Percentiles rank a stretch among this genome's conserved stretches.
Conservation (phyloP, 495 filamentous ascomycete species). For the Penicillium cataractarum region DNA sequence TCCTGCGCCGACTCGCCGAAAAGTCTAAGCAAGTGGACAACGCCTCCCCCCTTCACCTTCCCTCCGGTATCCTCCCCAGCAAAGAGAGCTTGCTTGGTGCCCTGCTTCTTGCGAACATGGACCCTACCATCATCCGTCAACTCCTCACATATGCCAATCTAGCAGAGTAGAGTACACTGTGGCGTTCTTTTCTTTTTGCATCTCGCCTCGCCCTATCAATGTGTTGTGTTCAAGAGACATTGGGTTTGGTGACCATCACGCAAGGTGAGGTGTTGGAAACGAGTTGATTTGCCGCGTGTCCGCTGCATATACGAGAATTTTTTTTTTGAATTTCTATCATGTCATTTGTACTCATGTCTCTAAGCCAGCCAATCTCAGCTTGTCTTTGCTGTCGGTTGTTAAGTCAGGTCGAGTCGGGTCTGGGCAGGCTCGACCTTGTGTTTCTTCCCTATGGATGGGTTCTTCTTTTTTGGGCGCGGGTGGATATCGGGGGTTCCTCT, state of each 20-base stretch:
- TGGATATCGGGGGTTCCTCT: constrained; percentile 27
- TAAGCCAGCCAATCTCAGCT: constrained; percentile 14
- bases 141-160: constrained; percentile 72
- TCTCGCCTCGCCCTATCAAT: not conserved
- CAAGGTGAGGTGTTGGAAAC: constrained; percentile 2
- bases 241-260: not conserved
- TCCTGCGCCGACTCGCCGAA: constrained; percentile 70
- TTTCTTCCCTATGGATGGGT: constrained; percentile 8
- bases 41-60: constrained; percentile 49
- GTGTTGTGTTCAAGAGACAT: not conserved
- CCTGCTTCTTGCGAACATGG: constrained; percentile 63
- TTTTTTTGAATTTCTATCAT: constrained; percentile 31
- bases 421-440: not conserved
- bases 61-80: constrained; percentile 66
- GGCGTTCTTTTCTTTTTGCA: constrained; percentile 10
- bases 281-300: constrained; percentile 14
- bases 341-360: constrained; percentile 41
- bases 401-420: not conserved
- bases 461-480: constrained; percentile 28
- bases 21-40: constrained; percentile 68
- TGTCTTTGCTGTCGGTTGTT: not conserved
- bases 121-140: constrained; percentile 67
- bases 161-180: constrained; percentile 45
- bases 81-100: constrained; percentile 72
- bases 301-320: constrained; percentile 30